Evolutionary conservation across 805 yeast genomes (phyloP).

Genomic region (Zygosaccharomyces pseudorouxii): DNA sequence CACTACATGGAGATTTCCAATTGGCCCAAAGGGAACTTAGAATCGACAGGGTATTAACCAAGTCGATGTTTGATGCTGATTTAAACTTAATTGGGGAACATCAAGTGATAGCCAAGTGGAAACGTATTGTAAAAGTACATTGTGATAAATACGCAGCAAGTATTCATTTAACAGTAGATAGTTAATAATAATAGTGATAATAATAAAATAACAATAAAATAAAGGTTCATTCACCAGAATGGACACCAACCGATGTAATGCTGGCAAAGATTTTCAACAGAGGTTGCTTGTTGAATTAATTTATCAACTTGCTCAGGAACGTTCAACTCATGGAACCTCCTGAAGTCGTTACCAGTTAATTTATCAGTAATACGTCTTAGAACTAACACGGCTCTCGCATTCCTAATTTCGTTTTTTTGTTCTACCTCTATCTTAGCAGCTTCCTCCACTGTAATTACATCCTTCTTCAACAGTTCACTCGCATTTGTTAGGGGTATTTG

Average conservation of each 20-base stretch:
- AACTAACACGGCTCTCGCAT: conserved; percentile 87
- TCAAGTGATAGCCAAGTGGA: conserved; percentile 47
- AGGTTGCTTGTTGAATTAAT: conserved; percentile 91
- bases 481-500: conserved; percentile 63
- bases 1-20: conserved; percentile 26
- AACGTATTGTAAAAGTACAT: conserved; percentile 19
- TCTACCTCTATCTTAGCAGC: conserved; percentile 65
- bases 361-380: conserved; percentile 87
- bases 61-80: conserved; percentile 49
- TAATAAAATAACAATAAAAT: not conserved
- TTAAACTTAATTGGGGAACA: conserved; percentile 39
- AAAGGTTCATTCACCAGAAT: conserved; percentile 68
- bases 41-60: conserved; percentile 53
- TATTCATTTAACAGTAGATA: conserved; percentile 6
- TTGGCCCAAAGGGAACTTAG: conserved; percentile 50
- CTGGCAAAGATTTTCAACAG: conserved; percentile 92
- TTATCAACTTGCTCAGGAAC: conserved; percentile 91
- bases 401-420: conserved; percentile 66
- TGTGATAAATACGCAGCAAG: conserved; percentile 17
- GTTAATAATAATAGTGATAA: not conserved
- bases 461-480: conserved; percentile 63
- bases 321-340: conserved; percentile 60
- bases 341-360: conserved; percentile 89
- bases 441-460: conserved; percentile 72
- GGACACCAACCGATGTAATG: conserved; percentile 99